A percentile compares a stretch with the other conserved stretches of the same genome.
phyloP scores from a whole-genome alignment of 2,329 filamentous ascomycete species.

The Trichoderma guizhouense region DNA sequence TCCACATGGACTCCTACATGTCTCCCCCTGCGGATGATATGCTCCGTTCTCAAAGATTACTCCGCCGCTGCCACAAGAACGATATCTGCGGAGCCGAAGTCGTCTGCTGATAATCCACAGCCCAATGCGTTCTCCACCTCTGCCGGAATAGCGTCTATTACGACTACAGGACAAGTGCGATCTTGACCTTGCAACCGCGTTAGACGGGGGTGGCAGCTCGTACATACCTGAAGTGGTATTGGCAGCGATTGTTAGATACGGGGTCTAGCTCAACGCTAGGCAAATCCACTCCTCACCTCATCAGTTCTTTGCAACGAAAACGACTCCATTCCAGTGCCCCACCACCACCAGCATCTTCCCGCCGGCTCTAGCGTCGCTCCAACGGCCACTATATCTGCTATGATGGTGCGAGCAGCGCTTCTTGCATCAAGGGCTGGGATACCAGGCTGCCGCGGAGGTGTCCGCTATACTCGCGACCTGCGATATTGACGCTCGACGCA shows the following conservation, averaged over 20 bases:
- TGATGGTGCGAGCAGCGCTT: not conserved
- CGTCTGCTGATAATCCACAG: slow-evolving; percentile 13
- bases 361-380: slow-evolving; percentile 5
- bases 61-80: not conserved
- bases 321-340: slow-evolving; percentile 1
- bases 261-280: not conserved
- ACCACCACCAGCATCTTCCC: slow-evolving; percentile 8
- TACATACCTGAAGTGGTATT: not conserved
- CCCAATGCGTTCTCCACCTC: not conserved
- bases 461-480: not conserved
- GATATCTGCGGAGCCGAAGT: slow-evolving; percentile 7
- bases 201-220: not conserved
- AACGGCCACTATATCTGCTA: not conserved
- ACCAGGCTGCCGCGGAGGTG: not conserved
- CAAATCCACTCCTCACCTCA: not conserved
- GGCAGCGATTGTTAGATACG: not conserved
- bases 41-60: slow-evolving; percentile 5
- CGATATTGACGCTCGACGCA: not conserved
- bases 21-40: not conserved
- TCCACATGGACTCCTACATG: not conserved
- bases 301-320: not conserved
- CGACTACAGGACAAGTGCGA: not conserved
- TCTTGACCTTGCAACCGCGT: not conserved
- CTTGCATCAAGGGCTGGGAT: not conserved
- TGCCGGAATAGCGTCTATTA: not conserved